These are phyloP conservation scores for Incumbomyces delicatus DNA, from an alignment of 2,329 filamentous ascomycete genomes.

Conservation along the genomic window DNA sequence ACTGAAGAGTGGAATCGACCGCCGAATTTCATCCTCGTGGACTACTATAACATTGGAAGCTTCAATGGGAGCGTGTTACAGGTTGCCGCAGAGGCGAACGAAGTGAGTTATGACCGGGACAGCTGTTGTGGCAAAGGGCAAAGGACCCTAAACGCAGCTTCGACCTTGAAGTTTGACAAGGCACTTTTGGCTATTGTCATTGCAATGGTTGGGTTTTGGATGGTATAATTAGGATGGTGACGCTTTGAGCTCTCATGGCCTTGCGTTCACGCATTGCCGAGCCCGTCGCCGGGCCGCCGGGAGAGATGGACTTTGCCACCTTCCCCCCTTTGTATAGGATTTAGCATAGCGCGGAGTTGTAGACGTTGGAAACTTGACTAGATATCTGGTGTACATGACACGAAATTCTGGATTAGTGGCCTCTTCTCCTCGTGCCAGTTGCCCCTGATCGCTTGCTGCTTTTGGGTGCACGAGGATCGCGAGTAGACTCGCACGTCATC, in stretches of 20 bases:
- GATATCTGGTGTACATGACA: neutral
- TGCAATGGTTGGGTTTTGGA: neutral
- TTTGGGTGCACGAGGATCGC: too few relatives aligned
- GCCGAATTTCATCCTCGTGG: constrained; percentile 67
- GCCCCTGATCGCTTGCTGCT: too few relatives aligned
- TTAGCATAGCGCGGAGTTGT: neutral
- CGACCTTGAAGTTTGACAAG: neutral
- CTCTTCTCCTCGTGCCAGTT: neutral
- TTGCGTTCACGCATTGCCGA: neutral
- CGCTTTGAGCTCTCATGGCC: neutral
- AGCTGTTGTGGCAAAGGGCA: constrained; percentile 26
- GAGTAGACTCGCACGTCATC: too few relatives aligned
- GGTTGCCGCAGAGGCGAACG: constrained; percentile 60
- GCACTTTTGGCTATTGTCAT: neutral
- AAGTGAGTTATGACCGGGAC: constrained; percentile 53
- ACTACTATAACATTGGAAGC: constrained; percentile 69
- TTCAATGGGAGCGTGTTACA: constrained; percentile 67
- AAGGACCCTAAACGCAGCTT: neutral
- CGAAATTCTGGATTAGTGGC: neutral
- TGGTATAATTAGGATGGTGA: neutral
- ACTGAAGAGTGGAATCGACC: constrained; percentile 54
- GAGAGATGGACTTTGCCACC: neutral
- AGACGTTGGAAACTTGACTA: neutral
- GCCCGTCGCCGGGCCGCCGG: neutral
- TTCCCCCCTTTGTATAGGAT: too few relatives aligned